Conservation (phyloP, 495 filamentous ascomycete genomes). For the Neurospora sp. region DNA sequence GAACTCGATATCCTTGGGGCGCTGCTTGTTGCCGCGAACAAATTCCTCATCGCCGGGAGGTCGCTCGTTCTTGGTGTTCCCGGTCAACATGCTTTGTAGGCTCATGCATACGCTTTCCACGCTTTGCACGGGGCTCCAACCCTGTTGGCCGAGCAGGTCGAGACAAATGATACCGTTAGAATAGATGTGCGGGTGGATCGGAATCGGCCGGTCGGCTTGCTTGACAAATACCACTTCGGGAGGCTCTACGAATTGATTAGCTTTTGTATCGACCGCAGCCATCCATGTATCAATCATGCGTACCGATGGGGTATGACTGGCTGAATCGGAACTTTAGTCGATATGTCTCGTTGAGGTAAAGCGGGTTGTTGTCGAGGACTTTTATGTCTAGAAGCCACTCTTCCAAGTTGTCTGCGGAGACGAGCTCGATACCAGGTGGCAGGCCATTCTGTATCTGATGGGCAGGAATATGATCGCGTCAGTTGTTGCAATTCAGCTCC, state of each 20-base stretch:
- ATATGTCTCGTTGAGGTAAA: conserved; percentile 74
- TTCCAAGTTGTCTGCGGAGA: conserved; percentile 68
- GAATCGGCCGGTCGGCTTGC: conserved; percentile 59
- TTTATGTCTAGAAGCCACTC: conserved; percentile 92
- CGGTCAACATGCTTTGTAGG: conserved; percentile 94
- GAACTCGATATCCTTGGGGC: conserved; percentile 80
- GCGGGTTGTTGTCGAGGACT: conserved; percentile 83
- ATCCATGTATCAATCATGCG: neutral
- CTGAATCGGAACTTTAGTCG: conserved; percentile 81
- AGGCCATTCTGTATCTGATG: conserved; percentile 43
- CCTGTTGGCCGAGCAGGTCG: conserved; percentile 74
- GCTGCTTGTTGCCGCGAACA: conserved; percentile 61
- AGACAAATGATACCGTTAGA: conserved; percentile 97
- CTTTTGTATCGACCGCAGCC: neutral
- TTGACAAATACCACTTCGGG: conserved; percentile 86
- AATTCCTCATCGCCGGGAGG: conserved; percentile 83
- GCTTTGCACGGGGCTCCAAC: conserved; percentile 94
- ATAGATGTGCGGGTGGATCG: conserved; percentile 96
- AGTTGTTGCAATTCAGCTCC: neutral
- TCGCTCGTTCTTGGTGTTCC: conserved; percentile 81
- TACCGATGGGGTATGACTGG: conserved; percentile 84
- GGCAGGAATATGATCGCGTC: conserved; percentile 1
- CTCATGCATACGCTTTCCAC: conserved; percentile 97
- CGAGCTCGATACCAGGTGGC: conserved; percentile 68
- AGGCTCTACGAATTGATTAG: conserved; percentile 49